Evolutionary conservation across 2,329 filamentous ascomycete genomes (phyloP), one percentile per base, ranked within the genome.

Genomic region (Cladosporium austrohemisphaericum): DNA sequence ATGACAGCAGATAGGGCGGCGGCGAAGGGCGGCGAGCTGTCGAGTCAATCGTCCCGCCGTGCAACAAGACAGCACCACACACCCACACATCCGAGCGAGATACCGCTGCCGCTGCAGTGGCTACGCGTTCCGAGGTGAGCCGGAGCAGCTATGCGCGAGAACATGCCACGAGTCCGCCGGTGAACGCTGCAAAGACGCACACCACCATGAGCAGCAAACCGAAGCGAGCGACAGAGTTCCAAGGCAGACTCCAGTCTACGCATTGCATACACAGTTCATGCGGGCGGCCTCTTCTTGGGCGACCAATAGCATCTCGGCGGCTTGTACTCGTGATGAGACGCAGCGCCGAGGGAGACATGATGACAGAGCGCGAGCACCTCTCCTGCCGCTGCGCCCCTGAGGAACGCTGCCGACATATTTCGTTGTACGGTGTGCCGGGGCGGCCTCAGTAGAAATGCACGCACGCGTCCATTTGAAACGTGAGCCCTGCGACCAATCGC

Each of bases 191-290:
- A 18, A 33, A 16, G 44, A 25, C 16, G 32, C 25, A 38, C 32
- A n/a, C n/a, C 22, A 28, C 33, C 9, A 18, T 22, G 18, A 38
- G 25, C 33, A 47, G 32, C 33, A 47, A 47, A 36, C 44, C 44
- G 44, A 38, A 13, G 44, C 33, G 44, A 28, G 29, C 26, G 43
- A 26, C 23, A 25, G 33, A 20, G 18, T 47, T 31, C 13, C 43
- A 46, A 47, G 44, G 44, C 44, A 38, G 38, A 29, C 44, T 31
- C 33, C 14, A 22, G 25, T 11, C 44, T 10, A 22, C 41, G 16
- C 41, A 31, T 28, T n/a, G 41, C 29, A 23, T 25, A 22, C 19
- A n/a, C n/a, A 10, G 43, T 47, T 47, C 44, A 47, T 47, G 44
- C 33, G 14, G 44, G 44, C 25, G 44, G 44, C 44, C 44, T 47